phyloP scores from a whole-genome alignment of 768 basidiomycete genomes.

The Rubroboletus pulcherrimus region DNA sequence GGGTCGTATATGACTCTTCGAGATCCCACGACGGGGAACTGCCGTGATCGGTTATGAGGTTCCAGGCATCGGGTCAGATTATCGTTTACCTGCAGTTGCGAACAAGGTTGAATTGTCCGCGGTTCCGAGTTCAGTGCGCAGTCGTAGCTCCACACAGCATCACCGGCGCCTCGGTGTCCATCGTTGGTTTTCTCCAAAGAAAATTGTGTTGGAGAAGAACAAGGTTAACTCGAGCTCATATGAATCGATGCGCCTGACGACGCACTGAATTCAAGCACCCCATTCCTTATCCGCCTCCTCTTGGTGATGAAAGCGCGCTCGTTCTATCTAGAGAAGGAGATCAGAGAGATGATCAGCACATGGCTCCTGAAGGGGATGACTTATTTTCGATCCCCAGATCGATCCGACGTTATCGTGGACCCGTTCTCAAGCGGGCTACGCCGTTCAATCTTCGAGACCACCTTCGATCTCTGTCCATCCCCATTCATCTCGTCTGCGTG shows the following conservation, averaged over 20 bases:
- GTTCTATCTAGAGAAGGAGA: not conserved
- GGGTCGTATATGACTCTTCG: not conserved
- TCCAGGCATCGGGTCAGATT: not conserved
- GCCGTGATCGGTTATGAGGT: not conserved
- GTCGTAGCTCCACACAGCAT: not conserved
- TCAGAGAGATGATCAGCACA: constrained; percentile 12
- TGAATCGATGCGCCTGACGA: not conserved
- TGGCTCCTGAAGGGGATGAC: constrained; percentile 8
- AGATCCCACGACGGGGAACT: constrained; percentile 21
- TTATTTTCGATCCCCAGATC: constrained; percentile 8
- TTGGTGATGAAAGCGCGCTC: constrained; percentile 1
- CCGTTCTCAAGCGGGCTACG: constrained; percentile 2
- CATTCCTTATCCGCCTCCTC: not conserved
- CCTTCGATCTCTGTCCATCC: constrained; percentile 1
- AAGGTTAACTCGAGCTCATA: not conserved
- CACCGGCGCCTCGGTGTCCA: not conserved
- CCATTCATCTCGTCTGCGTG: constrained; percentile 3
- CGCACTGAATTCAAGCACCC: not conserved
- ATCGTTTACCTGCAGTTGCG: not conserved
- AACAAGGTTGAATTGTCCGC: constrained; percentile 2
- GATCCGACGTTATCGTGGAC: constrained; percentile 23
- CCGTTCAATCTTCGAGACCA: constrained; percentile 16
- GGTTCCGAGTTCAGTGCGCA: not conserved
- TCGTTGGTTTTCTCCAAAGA: not conserved
- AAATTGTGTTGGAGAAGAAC: not conserved